These are phyloP conservation scores for Colletotrichum sp. DNA, from an alignment of 2,329 filamentous ascomycete species.

Conservation along the genomic window DNA sequence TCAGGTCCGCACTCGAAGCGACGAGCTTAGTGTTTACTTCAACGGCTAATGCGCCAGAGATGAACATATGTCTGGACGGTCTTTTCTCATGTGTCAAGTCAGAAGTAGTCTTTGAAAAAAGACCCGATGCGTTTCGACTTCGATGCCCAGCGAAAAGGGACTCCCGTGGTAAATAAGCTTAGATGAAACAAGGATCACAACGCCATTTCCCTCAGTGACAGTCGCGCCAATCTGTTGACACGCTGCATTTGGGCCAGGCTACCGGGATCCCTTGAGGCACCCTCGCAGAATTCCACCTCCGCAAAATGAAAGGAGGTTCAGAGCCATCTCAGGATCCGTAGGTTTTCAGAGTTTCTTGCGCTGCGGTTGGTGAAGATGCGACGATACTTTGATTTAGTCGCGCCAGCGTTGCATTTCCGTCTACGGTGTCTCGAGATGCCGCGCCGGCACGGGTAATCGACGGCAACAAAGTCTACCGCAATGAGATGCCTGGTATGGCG, in stretches of 20 bases:
- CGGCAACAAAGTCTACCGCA: background rate
- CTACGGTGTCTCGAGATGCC: background rate
- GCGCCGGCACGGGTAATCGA: background rate
- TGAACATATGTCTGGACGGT: background rate
- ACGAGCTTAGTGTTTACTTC: background rate
- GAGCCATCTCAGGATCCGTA: background rate
- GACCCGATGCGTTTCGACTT: background rate
- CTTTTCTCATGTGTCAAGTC: background rate
- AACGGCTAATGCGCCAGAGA: background rate
- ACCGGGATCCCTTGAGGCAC: background rate
- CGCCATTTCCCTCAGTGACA: background rate
- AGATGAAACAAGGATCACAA: conserved; percentile 11
- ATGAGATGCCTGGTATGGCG: background rate
- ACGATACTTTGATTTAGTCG: background rate
- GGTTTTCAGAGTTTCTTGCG: background rate
- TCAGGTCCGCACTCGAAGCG: background rate
- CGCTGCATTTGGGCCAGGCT: background rate
- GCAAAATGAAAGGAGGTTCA: conserved; percentile 6
- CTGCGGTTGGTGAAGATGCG: background rate
- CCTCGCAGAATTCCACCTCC: background rate
- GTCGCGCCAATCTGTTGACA: background rate
- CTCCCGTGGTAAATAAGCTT: conserved; percentile 9
- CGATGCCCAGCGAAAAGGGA: background rate
- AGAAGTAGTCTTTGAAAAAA: background rate
- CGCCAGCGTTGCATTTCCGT: background rate